These are phyloP conservation scores for Eragrostis curvula DNA, from an alignment of 176 grass and related monocot genomes.

Conservation along the genomic window DNA sequence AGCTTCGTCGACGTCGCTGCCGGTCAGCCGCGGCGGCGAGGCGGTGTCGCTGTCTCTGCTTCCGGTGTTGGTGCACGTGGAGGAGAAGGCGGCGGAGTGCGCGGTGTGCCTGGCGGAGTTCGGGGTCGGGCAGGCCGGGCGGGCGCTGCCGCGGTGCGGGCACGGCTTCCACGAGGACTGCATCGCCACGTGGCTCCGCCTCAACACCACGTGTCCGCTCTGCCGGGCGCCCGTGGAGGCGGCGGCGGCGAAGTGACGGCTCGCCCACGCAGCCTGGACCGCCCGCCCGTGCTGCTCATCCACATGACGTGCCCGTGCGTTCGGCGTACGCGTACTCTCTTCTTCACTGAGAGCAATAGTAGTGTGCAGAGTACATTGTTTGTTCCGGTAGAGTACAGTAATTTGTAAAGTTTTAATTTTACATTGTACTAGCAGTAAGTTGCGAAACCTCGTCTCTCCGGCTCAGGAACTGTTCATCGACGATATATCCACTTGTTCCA, in stretches of 20 bases:
- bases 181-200: slow-evolving; percentile 46
- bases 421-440: no score
- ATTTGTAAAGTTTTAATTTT: no score
- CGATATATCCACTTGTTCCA: no score
- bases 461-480: no score
- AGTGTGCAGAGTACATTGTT: no score
- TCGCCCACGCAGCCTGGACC: no score
- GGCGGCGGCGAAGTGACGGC: background rate
- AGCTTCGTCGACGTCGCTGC: background rate
- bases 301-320: no score
- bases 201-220: slow-evolving; percentile 43
- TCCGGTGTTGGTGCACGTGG: slow-evolving; percentile 35
- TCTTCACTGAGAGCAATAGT: no score
- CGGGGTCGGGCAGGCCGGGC: slow-evolving; percentile 9
- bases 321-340: no score
- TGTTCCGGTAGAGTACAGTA: no score
- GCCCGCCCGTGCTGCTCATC: no score
- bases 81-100: slow-evolving; percentile 41
- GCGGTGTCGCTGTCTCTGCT: slow-evolving; percentile 1
- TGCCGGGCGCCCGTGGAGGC: slow-evolving; percentile 23
- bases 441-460: no score
- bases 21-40: background rate
- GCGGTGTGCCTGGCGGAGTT: slow-evolving; percentile 56
- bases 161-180: slow-evolving; percentile 53
- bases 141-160: slow-evolving; percentile 41